These are phyloP conservation scores for Flaveria trinervia DNA, from an alignment of 129 eudicot genomes.

Conservation along the genomic window DNA sequence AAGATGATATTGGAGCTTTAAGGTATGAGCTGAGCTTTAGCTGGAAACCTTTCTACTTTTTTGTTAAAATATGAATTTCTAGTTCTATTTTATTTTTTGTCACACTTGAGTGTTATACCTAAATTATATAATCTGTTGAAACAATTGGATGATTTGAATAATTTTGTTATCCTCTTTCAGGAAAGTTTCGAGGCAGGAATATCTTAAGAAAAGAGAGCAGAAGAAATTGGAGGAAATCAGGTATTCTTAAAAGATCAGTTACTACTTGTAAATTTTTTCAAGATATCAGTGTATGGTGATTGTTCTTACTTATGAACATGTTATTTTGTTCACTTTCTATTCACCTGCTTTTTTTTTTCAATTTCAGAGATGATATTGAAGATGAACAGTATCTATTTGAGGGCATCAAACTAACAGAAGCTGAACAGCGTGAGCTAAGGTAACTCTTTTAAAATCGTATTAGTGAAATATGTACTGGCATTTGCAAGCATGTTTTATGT, in stretches of 20 bases:
- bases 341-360: neutral
- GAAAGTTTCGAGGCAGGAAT: constrained; percentile 87
- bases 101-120: constrained; percentile 13
- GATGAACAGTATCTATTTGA: constrained; percentile 87
- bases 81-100: neutral
- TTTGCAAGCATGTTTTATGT: constrained; percentile 1
- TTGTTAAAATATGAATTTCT: neutral
- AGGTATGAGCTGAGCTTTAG: constrained; percentile 54
- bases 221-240: constrained; percentile 83
- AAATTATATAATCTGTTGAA: neutral
- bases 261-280: neutral
- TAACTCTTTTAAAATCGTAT: constrained; percentile 22
- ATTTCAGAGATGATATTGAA: constrained; percentile 85
- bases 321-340: neutral
- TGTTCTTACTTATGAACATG: neutral
- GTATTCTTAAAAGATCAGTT: constrained; percentile 34
- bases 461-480: neutral
- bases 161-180: constrained; percentile 41
- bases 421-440: constrained; percentile 74
- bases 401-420: constrained; percentile 68
- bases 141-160: constrained; percentile 8
- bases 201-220: constrained; percentile 90
- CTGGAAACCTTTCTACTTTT: neutral
- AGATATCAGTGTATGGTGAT: constrained; percentile 16
- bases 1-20: constrained; percentile 61